These are phyloP conservation scores for Tuber aestivum DNA, from an alignment of 495 filamentous ascomycete species.

Conservation along the genomic window DNA sequence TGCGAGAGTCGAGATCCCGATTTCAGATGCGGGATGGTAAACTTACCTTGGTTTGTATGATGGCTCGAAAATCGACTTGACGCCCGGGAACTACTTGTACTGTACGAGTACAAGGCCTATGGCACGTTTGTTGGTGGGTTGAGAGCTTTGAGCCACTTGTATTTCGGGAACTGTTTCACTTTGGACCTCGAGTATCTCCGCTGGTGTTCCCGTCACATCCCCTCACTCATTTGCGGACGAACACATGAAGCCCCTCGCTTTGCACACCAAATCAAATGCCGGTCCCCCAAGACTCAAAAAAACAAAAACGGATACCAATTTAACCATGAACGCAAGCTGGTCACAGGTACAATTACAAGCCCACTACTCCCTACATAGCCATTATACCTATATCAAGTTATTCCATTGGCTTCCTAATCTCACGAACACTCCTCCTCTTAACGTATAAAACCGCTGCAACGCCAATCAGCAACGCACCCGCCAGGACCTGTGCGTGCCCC, in stretches of 20 bases:
- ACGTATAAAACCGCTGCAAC: constrained; percentile 32
- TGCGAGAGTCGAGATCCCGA: background rate
- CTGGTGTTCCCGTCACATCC: background rate
- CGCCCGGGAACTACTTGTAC: background rate
- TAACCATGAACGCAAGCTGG: background rate
- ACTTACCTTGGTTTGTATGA: background rate
- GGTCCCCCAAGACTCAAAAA: background rate
- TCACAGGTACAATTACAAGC: background rate
- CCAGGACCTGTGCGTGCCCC: constrained; percentile 33
- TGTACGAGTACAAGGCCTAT: no score
- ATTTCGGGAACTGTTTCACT: background rate
- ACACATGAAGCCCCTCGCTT: background rate
- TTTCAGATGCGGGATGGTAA: no score
- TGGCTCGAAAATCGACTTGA: background rate
- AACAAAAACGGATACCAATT: background rate
- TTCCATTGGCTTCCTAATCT: constrained; percentile 23
- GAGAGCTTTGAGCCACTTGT: background rate
- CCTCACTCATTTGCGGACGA: background rate
- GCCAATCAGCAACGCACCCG: constrained; percentile 28
- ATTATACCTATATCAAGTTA: constrained; percentile 8
- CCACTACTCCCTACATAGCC: background rate
- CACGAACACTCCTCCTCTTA: constrained; percentile 15
- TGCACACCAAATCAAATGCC: background rate
- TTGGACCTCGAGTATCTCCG: background rate
- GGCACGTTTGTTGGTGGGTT: background rate